Base-by-base conservation (phyloP, 441 rosid species). In the Monsonia emarginata region DNA sequence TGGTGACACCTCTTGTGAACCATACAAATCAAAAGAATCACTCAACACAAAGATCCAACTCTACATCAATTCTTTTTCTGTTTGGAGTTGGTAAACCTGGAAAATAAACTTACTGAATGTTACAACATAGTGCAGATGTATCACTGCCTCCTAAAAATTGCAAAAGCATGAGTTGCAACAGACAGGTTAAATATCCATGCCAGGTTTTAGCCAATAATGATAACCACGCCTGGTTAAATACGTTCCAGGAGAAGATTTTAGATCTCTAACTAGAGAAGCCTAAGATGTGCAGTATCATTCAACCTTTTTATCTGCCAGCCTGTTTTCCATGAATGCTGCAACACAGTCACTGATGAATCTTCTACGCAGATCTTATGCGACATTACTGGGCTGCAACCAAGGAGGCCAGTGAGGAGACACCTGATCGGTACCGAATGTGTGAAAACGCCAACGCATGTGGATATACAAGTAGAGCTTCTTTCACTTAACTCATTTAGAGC, bases 281-380 rank as follows among this genome's bases (percentile, higher is more conserved):
- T 88, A 46, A 92, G 86, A 77, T 92, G 94, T 52, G 95, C 81
- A 21, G 90, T 85, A 70, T 92, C 98, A 48, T 92, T 92, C 72
- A 87, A 68, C 64, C 92, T 81, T 80, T 90, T 92, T 66, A 92
- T 77, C 86, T 88, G 95, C 98, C 96, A 92, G 2, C 98, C 98
- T 0, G 83, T 85, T 83, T 70, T 84, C 86, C 90, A 84, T 0
- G 96, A 88, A 76, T 89, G 96, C 64, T 82, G 90, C 61, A 92
- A 77, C 66, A 89, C 89, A 0, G 89, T 89, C 65, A 89, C 96
- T 0, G 96, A 89, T 50, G 98, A 92, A 80, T 92, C 96, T 13
- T 88, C 95, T 69, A 89, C 79, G 72, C 93, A 88, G 61, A 92
- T 77, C 79, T 82, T 92, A 63, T 81, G 86, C 2, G 81, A 76